Percentiles rank a stretch among this genome's conserved stretches.
These are phyloP conservation scores for Erodium maritimum DNA, from an alignment of 345 rosid genomes.

Conservation along the genomic window DNA sequence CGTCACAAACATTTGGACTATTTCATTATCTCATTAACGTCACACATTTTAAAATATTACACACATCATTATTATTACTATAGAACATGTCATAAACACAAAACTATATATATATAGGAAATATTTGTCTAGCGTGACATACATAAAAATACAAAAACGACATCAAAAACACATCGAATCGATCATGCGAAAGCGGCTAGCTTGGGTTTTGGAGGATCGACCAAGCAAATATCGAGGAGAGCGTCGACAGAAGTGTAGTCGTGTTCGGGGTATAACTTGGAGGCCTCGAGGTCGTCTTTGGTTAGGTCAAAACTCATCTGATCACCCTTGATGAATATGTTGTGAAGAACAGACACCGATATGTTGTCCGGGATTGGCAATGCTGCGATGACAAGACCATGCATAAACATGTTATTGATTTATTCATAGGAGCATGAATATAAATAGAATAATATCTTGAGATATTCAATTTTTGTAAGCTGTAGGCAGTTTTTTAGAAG, in stretches of 20 bases:
- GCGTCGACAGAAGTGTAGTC: slow-evolving; percentile 22
- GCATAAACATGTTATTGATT: not conserved
- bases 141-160: not conserved
- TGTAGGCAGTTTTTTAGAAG: no score
- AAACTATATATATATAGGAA: no score
- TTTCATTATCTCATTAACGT: no score
- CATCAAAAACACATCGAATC: no score
- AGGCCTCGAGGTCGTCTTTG: slow-evolving; percentile 26
- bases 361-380: slow-evolving; percentile 19
- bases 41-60: no score
- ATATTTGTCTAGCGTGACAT: no score
- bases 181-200: slow-evolving; percentile 17
- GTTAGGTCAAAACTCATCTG: slow-evolving; percentile 21
- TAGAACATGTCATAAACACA: no score
- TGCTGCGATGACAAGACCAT: slow-evolving; percentile 2
- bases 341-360: slow-evolving; percentile 20
- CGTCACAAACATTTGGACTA: no score
- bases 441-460: not conserved
- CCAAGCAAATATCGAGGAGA: slow-evolving; percentile 19
- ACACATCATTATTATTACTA: no score
- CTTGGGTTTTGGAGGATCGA: slow-evolving; percentile 17
- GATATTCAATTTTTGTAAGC: no score
- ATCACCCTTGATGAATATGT: slow-evolving; percentile 32
- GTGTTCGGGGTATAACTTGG: slow-evolving; percentile 23
- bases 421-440: not conserved